Percentiles rank a stretch among this genome's conserved stretches.
Evolutionary conservation across 768 basidiomycete species (phyloP).

Genomic region (Rossbeevera mucosa): DNA sequence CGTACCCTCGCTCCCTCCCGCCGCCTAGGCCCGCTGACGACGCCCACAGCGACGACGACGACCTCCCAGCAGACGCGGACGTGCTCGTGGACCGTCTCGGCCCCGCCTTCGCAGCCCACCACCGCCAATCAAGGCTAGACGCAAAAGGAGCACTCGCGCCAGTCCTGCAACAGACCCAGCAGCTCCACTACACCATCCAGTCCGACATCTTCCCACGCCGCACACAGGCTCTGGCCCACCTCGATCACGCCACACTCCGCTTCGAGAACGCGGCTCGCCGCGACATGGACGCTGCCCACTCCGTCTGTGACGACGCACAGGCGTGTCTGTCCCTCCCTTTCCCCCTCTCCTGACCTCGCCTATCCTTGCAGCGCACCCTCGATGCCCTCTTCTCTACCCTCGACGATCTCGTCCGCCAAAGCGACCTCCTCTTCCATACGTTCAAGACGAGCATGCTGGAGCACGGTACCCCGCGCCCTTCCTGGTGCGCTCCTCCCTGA

Average conservation of each 20-base stretch:
- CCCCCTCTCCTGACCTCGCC: conserved; percentile 12
- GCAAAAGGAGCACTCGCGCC: conserved; percentile 34
- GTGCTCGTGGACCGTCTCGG: conserved; percentile 47
- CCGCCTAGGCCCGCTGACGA: not conserved
- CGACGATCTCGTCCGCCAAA: conserved; percentile 42
- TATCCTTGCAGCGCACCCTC: conserved; percentile 37
- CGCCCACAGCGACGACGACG: conserved; percentile 31
- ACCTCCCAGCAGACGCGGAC: conserved; percentile 38
- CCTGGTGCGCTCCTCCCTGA: conserved; percentile 1
- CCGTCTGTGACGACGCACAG: conserved; percentile 39
- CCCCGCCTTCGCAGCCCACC: conserved; percentile 33
- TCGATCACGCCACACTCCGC: conserved; percentile 53
- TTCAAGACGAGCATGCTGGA: conserved; percentile 42
- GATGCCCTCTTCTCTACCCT: conserved; percentile 42
- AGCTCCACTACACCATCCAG: conserved; percentile 34
- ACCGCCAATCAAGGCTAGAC: conserved; percentile 24
- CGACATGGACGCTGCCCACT: conserved; percentile 41
- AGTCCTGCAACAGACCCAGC: conserved; percentile 31
- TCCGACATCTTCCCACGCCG: conserved; percentile 31
- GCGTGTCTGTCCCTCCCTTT: conserved; percentile 30
- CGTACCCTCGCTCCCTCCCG: not conserved
- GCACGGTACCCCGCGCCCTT: conserved; percentile 38
- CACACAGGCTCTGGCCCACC: conserved; percentile 41
- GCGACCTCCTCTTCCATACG: conserved; percentile 48
- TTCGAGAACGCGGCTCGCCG: conserved; percentile 43